Evolutionary conservation across 129 eudicot species (phyloP), one percentile per base, ranked within the genome.

Genomic region (Scalesia atractyloides): DNA sequence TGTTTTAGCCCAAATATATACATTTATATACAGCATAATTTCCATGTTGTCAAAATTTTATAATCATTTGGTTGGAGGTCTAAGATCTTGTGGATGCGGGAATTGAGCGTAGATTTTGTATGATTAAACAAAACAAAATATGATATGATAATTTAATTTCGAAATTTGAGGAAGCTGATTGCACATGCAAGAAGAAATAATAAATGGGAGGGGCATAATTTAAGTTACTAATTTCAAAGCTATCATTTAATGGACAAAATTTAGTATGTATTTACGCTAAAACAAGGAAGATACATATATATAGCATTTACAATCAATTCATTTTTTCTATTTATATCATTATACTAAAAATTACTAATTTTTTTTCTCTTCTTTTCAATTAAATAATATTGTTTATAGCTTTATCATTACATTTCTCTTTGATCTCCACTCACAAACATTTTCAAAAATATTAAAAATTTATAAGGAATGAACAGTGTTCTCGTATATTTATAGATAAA

Each of bases 101-200:
- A 73, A 73, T 33, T 47, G 15, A 34, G 61, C 43, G 30, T 19
- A 19, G 9, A 19, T 16, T 15, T 71, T 3, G n/a, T 59, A 59
- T 66, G 59, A 75, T 66, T 56, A 43, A 66, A 66, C 20, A 44
- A 14, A 26, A 5, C 16, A 16, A 20, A 73, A 34, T 17, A 14
- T 13, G 13, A 41, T 39, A 24, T 20, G 9, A 30, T 52, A 39
- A 9, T 5, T 17, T 59, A 58, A 16, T 61, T 18, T 61, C 19
- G 5, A 39, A 74, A 36, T 7, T 74, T 33, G 53, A 61, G 5
- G 30, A 73, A 58, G 48, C 7, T 26, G 34, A 62, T 41, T 51
- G 76, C 82, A 77, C 76, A 51, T 77, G 76, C 48, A 70, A 22
- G 12, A 12, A 76, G 63, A 26, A 36, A 37, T 51, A 47, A 43